phyloP scores from a whole-genome alignment of 345 rosid species.

The Sonneratia alba region DNA sequence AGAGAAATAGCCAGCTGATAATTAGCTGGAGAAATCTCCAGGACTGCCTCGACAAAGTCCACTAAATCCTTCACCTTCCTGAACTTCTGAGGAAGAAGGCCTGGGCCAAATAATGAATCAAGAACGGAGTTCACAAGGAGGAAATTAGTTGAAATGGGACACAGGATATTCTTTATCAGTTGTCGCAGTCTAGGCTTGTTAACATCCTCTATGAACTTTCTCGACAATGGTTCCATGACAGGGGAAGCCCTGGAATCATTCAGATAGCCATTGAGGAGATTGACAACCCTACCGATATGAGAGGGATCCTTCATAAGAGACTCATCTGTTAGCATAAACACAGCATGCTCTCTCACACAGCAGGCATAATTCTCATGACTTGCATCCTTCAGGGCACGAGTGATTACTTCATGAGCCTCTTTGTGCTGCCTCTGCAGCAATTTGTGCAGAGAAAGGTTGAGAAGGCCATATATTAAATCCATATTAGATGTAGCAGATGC shows the following conservation, averaged over 20 bases:
- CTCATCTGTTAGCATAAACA: constrained; percentile 32
- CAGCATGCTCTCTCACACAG: constrained; percentile 71
- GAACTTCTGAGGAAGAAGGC: constrained; percentile 51
- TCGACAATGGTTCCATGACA: constrained; percentile 45
- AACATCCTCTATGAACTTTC: constrained; percentile 46
- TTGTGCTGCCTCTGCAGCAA: constrained; percentile 42
- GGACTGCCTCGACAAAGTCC: constrained; percentile 67
- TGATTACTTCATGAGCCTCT: constrained; percentile 46
- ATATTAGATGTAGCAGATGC: constrained; percentile 18
- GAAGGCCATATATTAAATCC: constrained; percentile 63
- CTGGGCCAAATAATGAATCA: constrained; percentile 68
- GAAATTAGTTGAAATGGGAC: constrained; percentile 46
- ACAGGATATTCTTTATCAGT: constrained; percentile 41
- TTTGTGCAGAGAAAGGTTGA: constrained; percentile 60
- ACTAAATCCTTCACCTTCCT: constrained; percentile 51
- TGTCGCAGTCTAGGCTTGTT: constrained; percentile 53
- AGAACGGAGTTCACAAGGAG: constrained; percentile 53
- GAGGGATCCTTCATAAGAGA: constrained; percentile 24
- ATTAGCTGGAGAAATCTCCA: constrained; percentile 58
- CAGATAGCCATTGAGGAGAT: constrained; percentile 43
- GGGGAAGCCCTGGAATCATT: constrained; percentile 36
- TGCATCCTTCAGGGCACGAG: constrained; percentile 47
- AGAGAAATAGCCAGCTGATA: constrained; percentile 57
- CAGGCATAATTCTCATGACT: constrained; percentile 31
- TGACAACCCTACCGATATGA: constrained; percentile 30